Conservation (phyloP, 2,329 filamentous ascomycete species). For the Aspergillus sp. region DNA sequence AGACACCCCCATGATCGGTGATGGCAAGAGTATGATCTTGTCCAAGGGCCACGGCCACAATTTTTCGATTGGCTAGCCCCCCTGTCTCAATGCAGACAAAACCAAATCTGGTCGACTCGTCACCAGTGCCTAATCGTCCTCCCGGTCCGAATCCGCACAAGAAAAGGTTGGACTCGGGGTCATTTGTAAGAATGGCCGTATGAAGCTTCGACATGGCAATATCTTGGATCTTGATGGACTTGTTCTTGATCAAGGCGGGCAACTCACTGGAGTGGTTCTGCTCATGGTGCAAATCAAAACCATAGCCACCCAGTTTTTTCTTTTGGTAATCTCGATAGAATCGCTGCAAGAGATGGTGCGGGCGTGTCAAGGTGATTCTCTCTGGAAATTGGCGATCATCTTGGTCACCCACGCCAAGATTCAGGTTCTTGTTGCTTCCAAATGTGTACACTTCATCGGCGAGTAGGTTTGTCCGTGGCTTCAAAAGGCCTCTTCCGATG, state of each 20-base stretch:
- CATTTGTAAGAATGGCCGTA: conserved; percentile 81
- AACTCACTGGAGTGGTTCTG: conserved; percentile 53
- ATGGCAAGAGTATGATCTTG: conserved; percentile 89
- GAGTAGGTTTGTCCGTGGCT: conserved; percentile 42
- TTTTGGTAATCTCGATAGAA: conserved; percentile 68
- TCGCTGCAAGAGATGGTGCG: conserved; percentile 70
- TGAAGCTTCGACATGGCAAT: conserved; percentile 88
- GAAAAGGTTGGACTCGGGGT: conserved; percentile 87
- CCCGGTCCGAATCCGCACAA: conserved; percentile 89
- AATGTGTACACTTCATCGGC: conserved; percentile 92
- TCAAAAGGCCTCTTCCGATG: conserved; percentile 25
- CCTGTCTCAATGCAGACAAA: conserved; percentile 80
- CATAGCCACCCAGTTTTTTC: conserved; percentile 35
- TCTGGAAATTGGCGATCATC: conserved; percentile 94
- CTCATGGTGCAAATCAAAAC: conserved; percentile 24
- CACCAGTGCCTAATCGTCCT: conserved; percentile 82
- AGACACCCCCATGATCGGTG: conserved; percentile 82
- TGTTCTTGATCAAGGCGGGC: conserved; percentile 70
- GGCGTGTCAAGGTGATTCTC: conserved; percentile 72
- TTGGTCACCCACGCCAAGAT: conserved; percentile 89
- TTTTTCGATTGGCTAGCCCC: conserved; percentile 68
- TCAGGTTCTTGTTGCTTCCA: conserved; percentile 94
- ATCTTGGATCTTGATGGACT: conserved; percentile 74
- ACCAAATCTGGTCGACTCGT: conserved; percentile 84
- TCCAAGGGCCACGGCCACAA: conserved; percentile 77